Conservation (phyloP, 2,329 filamentous ascomycete species). For the Diaporthe sp. region DNA sequence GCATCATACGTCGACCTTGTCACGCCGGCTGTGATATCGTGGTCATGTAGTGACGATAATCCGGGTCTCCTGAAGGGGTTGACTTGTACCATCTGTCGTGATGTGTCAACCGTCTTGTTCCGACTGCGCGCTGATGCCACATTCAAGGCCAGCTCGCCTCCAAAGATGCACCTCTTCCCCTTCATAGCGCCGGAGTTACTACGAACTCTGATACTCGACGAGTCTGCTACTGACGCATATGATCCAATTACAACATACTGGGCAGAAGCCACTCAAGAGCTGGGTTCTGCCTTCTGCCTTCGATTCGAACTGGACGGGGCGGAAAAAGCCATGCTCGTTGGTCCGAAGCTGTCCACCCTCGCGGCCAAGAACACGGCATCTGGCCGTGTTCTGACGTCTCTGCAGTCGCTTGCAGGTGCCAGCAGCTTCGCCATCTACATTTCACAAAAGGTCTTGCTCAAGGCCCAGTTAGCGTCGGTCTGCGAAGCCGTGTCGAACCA, state of each 20-base stretch:
- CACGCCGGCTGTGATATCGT: no score
- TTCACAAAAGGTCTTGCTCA: not conserved
- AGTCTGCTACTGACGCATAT: not conserved
- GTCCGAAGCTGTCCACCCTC: not conserved
- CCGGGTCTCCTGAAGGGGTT: no score
- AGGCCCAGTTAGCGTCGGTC: not conserved
- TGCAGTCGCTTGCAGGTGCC: not conserved
- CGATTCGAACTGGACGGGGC: constrained; percentile 9
- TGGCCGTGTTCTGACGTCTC: constrained; percentile 6
- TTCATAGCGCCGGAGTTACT: no score
- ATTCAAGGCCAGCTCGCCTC: no score
- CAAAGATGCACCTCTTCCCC: no score
- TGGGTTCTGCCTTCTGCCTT: constrained; percentile 6
- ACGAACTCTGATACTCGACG: constrained; percentile 12
- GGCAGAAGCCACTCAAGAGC: no score
- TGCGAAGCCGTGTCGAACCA: not conserved
- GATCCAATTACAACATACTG: not conserved
- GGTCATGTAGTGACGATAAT: no score
- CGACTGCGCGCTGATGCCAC: no score
- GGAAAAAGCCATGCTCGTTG: not conserved
- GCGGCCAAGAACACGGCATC: constrained; percentile 21
- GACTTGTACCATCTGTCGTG: no score
- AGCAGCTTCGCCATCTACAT: constrained; percentile 1
- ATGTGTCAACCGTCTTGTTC: no score
- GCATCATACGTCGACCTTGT: no score